Evolutionary conservation across 106 monocot species (phyloP).

Genomic region (Dendrobium officinale): DNA sequence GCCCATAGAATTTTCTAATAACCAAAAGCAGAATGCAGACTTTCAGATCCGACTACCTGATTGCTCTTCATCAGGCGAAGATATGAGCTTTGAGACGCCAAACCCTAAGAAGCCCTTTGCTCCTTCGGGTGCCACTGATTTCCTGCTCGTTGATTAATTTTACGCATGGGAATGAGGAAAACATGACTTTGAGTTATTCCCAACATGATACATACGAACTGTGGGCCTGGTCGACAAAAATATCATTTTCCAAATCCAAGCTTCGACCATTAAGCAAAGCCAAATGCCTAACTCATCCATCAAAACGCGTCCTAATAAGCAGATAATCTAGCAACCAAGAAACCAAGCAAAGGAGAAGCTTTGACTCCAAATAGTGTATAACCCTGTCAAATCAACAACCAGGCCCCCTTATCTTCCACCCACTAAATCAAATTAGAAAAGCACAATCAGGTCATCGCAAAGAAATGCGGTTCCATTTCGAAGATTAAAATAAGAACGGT

Average conservation of each 20-base stretch:
- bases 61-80: not conserved
- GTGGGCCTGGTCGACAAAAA: not conserved
- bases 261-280: not conserved
- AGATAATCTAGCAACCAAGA: conserved; percentile 3
- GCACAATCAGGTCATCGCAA: not conserved
- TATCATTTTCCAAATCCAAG: not conserved
- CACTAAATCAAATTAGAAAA: not conserved
- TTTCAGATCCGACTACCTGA: not conserved
- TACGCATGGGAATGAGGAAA: not conserved
- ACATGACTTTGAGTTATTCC: not conserved
- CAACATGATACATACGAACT: not conserved
- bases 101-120: not conserved
- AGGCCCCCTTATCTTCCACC: not conserved
- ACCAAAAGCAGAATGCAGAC: too few relatives aligned
- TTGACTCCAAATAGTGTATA: not conserved
- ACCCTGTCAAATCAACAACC: not conserved
- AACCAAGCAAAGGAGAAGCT: not conserved
- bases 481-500: not conserved
- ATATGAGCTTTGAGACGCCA: not conserved
- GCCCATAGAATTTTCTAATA: not conserved
- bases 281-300: not conserved
- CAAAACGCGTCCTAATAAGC: not conserved
- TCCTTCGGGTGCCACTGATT: not conserved
- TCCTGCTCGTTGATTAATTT: not conserved
- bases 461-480: not conserved